phyloP scores from a whole-genome alignment of 176 grass and related monocot species.

The Typha latifolia region DNA sequence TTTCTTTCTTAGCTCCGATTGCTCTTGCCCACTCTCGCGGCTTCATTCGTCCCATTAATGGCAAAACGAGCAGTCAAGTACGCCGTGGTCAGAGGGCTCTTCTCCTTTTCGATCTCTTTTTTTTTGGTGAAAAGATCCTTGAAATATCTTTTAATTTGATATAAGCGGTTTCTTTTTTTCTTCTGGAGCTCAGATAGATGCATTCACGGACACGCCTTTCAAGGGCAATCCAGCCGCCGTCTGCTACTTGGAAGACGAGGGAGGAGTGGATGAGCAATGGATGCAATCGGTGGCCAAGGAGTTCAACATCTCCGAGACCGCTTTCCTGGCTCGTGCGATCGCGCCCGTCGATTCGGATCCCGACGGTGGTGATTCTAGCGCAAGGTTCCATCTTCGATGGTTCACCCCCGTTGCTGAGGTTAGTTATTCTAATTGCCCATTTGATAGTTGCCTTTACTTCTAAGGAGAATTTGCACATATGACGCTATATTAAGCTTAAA shows the following conservation, averaged over 20 bases:
- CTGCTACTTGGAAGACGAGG: constrained; percentile 39
- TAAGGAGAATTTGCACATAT: too few relatives aligned
- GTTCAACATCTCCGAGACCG: constrained; percentile 60
- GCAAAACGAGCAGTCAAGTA: neutral
- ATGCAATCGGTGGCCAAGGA: constrained; percentile 67
- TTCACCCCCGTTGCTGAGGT: constrained; percentile 69
- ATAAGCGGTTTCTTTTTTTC: neutral
- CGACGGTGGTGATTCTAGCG: constrained; percentile 10
- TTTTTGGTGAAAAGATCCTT: neutral
- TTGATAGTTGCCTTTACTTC: too few relatives aligned
- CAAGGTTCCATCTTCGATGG: constrained; percentile 53
- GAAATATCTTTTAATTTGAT: neutral
- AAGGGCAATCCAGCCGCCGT: constrained; percentile 77
- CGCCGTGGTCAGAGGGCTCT: neutral
- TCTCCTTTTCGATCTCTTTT: neutral
- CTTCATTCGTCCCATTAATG: neutral
- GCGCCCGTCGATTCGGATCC: neutral
- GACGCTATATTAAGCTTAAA: too few relatives aligned
- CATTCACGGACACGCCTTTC: constrained; percentile 46
- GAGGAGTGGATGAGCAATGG: constrained; percentile 37
- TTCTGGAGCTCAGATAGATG: constrained; percentile 47
- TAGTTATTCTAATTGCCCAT: too few relatives aligned
- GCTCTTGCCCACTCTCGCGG: too few relatives aligned
- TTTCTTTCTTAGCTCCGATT: too few relatives aligned
- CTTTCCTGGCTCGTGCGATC: constrained; percentile 32